Conservation (phyloP, 1,139 yeast genomes). For the Pichia sp. region DNA sequence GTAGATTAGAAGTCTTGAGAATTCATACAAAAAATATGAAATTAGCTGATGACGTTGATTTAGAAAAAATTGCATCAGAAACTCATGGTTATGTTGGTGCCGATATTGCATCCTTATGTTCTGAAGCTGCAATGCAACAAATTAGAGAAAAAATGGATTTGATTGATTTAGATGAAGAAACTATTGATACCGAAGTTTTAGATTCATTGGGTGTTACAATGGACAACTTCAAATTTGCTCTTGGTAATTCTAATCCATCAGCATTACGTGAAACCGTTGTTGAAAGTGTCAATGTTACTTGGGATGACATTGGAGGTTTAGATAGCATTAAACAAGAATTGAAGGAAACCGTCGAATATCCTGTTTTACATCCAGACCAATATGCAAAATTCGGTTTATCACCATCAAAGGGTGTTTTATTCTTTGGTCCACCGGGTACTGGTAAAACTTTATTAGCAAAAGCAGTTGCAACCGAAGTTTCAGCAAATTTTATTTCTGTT, state of each 20-base stretch:
- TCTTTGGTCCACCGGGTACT: slow-evolving; percentile 99
- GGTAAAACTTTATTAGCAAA: slow-evolving; percentile 97
- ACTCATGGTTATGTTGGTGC: slow-evolving; percentile 99
- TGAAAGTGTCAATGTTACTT: slow-evolving; percentile 94
- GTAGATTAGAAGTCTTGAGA: slow-evolving; percentile 92
- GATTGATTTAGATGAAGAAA: slow-evolving; percentile 95
- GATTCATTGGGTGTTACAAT: slow-evolving; percentile 96
- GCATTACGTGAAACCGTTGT: slow-evolving; percentile 99
- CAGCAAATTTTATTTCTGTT: slow-evolving; percentile 93
- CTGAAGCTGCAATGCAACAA: slow-evolving; percentile 98
- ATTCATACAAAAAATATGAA: slow-evolving; percentile 97
- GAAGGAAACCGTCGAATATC: slow-evolving; percentile 98
- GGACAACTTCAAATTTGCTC: slow-evolving; percentile 97
- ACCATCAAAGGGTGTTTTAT: slow-evolving; percentile 95
- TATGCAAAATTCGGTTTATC: slow-evolving; percentile 96
- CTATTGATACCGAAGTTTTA: slow-evolving; percentile 94
- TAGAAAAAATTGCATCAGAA: slow-evolving; percentile 83
- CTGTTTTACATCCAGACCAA: slow-evolving; percentile 97
- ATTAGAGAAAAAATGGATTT: slow-evolving; percentile 99
- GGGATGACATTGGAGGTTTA: slow-evolving; percentile 97
- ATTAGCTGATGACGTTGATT: slow-evolving; percentile 87
- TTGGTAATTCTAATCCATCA: slow-evolving; percentile 97
- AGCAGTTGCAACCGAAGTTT: slow-evolving; percentile 97
- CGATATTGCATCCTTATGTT: slow-evolving; percentile 85
- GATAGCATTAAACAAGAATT: slow-evolving; percentile 93